Conservation (phyloP, 805 yeast species). For the Kuraishia floccosa region DNA sequence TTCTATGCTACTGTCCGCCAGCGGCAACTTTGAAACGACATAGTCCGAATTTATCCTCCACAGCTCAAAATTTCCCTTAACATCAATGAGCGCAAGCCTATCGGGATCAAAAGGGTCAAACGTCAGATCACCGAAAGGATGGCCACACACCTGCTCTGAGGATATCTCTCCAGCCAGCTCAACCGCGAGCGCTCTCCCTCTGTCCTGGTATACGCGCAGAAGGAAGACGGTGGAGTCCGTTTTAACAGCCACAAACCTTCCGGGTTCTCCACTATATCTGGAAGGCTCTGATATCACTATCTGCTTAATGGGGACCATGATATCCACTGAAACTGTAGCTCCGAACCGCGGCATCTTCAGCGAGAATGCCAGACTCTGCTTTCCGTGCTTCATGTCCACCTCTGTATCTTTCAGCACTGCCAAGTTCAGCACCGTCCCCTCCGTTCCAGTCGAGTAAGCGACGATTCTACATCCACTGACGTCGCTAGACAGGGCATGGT, state of each 20-base stretch:
- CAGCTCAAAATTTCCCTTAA: conserved; percentile 39
- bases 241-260: not conserved
- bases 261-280: not conserved
- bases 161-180: not conserved
- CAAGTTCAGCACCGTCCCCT: too few species aligned
- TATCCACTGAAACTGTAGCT: not conserved
- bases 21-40: not conserved
- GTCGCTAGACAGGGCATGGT: not conserved
- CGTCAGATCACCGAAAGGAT: conserved; percentile 28
- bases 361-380: not conserved
- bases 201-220: not conserved
- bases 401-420: not conserved
- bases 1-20: conserved; percentile 11
- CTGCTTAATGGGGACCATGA: not conserved
- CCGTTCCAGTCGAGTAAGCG: too few species aligned
- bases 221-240: not conserved
- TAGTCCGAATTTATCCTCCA: conserved; percentile 15
- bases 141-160: conserved; percentile 3
- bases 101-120: conserved; percentile 29
- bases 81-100: conserved; percentile 33
- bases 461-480: not conserved
- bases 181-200: not conserved
- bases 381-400: not conserved
- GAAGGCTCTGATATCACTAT: not conserved
- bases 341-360: not conserved